Conservation (phyloP, 2,329 filamentous ascomycete genomes). For the Phaeomoniella chlamydospora region DNA sequence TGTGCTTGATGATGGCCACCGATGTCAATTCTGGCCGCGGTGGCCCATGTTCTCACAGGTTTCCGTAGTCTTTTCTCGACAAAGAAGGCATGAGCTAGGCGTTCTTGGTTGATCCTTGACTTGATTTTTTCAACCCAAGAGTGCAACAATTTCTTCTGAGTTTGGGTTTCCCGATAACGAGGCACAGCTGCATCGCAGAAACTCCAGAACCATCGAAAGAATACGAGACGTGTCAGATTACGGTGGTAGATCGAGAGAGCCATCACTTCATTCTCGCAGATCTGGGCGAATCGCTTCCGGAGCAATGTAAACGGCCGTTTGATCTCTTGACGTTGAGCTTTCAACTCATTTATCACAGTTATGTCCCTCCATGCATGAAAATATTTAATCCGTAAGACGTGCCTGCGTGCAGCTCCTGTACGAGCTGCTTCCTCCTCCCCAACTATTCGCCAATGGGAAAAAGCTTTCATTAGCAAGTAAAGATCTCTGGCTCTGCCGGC, state of each 20-base stretch:
- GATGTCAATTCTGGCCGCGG: conserved; percentile 15
- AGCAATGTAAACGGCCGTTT: conserved; percentile 41
- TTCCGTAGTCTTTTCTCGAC: conserved; percentile 14
- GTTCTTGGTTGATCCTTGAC: conserved; percentile 22
- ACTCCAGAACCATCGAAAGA: conserved; percentile 29
- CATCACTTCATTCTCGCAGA: conserved; percentile 19
- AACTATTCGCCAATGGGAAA: conserved; percentile 54
- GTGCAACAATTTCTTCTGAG: conserved; percentile 24
- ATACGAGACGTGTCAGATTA: conserved; percentile 17
- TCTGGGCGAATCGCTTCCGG: conserved; percentile 25
- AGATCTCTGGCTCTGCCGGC: conserved; percentile 51
- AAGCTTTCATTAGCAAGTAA: conserved; percentile 48
- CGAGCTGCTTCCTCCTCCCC: conserved; percentile 50
- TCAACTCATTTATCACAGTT: conserved; percentile 44
- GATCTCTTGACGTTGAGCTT: conserved; percentile 35
- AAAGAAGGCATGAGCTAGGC: conserved; percentile 20
- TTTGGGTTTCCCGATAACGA: conserved; percentile 23
- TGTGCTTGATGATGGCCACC: conserved; percentile 16
- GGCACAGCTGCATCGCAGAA: conserved; percentile 28
- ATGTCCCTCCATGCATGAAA: conserved; percentile 58
- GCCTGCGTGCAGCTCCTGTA: conserved; percentile 53
- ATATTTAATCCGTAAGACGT: conserved; percentile 54
- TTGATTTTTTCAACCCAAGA: conserved; percentile 24
- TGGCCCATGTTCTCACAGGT: conserved; percentile 19
- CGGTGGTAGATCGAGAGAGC: conserved; percentile 16